These are phyloP conservation scores for Thraustochytrium sp. DNA, from an alignment of 352 stramenopile genomes.

Conservation along the genomic window DNA sequence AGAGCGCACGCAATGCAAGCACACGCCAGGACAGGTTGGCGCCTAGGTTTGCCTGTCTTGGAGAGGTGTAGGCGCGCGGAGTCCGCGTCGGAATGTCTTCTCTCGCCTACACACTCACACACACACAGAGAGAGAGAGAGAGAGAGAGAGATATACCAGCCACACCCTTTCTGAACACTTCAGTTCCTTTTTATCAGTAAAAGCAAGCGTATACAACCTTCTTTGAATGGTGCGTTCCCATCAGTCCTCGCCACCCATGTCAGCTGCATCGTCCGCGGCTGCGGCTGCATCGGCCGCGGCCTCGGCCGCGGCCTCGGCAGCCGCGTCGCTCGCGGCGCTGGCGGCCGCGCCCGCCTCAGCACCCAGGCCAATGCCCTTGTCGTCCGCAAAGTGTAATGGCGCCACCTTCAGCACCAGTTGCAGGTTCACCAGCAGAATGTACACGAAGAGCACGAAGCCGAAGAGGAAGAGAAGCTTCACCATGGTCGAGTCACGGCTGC, in stretches of 20 bases:
- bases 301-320: not conserved
- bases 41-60: too few species aligned
- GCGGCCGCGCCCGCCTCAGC: too few species aligned
- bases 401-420: constrained; percentile 19
- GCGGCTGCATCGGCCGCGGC: not conserved
- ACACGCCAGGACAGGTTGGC: too few species aligned
- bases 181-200: not conserved
- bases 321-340: not conserved
- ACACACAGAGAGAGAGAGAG: not conserved
- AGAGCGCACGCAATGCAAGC: too few species aligned
- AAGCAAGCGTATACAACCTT: not conserved
- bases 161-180: not conserved
- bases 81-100: too few species aligned
- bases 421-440: constrained; percentile 27
- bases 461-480: not conserved
- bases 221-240: not conserved
- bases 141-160: not conserved
- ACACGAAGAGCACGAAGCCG: not conserved
- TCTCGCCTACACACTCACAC: not conserved
- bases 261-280: not conserved
- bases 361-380: too few species aligned
- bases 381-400: not conserved
- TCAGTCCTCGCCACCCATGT: not conserved
- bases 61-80: too few species aligned
- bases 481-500: not conserved